Base-by-base conservation (phyloP, 1,139 yeast species). In the Pneumocystis jirovecii region DNA sequence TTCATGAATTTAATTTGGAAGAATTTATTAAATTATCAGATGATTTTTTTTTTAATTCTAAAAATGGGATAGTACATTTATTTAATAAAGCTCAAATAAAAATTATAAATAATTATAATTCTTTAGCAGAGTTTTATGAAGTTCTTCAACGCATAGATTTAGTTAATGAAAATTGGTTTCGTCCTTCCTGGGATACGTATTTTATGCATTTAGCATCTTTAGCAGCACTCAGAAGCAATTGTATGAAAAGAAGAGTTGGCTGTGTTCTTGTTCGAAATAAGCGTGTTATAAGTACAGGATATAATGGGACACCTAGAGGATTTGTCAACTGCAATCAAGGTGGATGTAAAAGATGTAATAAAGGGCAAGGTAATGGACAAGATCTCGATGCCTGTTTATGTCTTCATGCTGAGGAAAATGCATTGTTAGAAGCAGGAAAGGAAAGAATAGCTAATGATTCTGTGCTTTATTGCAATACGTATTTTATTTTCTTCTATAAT, bases 201-300 rank as follows among this genome's bases (percentile, higher is more conserved):
- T 93, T 93, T 74, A 93, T 93, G 97, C 79, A 85, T 63, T 77
- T 93, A 66, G 97, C 98, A 0, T 91, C 89, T 70, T 80, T 95
- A 71, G 98, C 98, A 0, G 96, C 98, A 0, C 79, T 86, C 65
- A 79, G 99, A 70, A 85, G 95, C 45, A 95, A 93, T 71, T 95
- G 98, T 77, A 95, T 93, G 98, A 95, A 93, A 74, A 80, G 98
- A 67, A 80, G 96, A 67, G 98, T 93, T 0, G 98, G 98, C 0
- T 91, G 97, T 75, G 97, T 95, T 1, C 82, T 93, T 40, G 97
- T 89, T 0, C 81, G 91, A 65, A 95, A 89, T 65, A 84, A 83
- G 63, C 79, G 97, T 65, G 96, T 93, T 45, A 82, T 95, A 42
- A 95, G 98, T 0, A 93, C 98, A 0, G 99, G 98, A 0, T 93